A percentile compares a stretch with the other conserved stretches of the same genome.
These are phyloP conservation scores for Xylaria curta DNA, from an alignment of 495 filamentous ascomycete genomes.

Conservation along the genomic window DNA sequence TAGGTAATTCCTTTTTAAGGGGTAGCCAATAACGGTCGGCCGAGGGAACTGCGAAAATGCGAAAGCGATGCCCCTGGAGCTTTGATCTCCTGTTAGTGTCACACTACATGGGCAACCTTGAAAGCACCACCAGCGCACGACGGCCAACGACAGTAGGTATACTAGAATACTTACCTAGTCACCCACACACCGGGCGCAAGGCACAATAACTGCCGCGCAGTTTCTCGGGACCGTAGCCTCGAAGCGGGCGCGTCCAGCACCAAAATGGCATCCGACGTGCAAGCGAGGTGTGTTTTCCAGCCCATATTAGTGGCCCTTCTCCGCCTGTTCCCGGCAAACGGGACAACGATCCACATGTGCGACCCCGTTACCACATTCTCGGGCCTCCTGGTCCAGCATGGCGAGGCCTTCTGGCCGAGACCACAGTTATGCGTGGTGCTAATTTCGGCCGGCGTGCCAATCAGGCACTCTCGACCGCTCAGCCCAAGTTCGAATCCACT, in stretches of 20 bases:
- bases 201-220: slow-evolving; percentile 12
- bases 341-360: slow-evolving; percentile 16
- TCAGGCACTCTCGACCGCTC: background rate
- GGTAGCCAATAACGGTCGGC: slow-evolving; percentile 2
- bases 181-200: slow-evolving; percentile 8
- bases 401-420: background rate
- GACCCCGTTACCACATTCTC: slow-evolving; percentile 21
- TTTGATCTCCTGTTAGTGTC: slow-evolving; percentile 5
- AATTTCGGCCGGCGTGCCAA: slow-evolving; percentile 18
- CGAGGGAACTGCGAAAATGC: background rate
- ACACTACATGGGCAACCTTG: slow-evolving; percentile 14
- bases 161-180: background rate
- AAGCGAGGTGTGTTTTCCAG: slow-evolving; percentile 2
- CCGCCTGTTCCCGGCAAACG: slow-evolving; percentile 19
- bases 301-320: slow-evolving; percentile 1
- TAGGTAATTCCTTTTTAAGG: background rate
- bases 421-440: background rate
- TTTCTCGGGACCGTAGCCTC: background rate
- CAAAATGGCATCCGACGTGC: background rate
- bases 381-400: slow-evolving; percentile 1
- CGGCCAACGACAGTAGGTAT: background rate
- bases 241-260: background rate
- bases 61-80: background rate
- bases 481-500: slow-evolving; percentile 3
- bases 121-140: background rate